phyloP scores from a whole-genome alignment of 2,329 filamentous ascomycete species.

The Stemphylium lycopersici region DNA sequence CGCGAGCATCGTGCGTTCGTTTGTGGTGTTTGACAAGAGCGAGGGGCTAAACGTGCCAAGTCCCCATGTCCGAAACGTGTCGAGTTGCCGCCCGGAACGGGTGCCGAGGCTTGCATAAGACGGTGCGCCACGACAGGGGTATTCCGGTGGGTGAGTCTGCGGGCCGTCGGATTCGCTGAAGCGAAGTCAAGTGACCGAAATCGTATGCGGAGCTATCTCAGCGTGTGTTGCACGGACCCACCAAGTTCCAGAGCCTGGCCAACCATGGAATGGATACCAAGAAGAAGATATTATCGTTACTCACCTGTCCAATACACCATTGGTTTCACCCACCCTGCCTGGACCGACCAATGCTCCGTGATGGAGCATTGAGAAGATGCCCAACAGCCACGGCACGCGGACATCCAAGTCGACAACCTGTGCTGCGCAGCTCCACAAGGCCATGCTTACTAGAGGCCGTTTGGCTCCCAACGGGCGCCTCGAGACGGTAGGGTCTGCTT shows the following conservation, averaged over 20 bases:
- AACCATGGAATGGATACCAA: conserved; percentile 39
- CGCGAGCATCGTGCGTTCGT: conserved; percentile 20
- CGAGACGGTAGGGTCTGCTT: conserved; percentile 39
- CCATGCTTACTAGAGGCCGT: conserved; percentile 76
- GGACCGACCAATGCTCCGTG: conserved; percentile 75
- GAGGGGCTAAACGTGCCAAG: conserved; percentile 34
- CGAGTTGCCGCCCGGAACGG: conserved; percentile 47
- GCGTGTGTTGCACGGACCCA: conserved; percentile 37
- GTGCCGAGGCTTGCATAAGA: conserved; percentile 43
- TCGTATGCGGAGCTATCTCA: conserved; percentile 59
- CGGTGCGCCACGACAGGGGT: conserved; percentile 43
- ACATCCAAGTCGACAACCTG: conserved; percentile 74
- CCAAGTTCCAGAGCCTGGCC: conserved; percentile 31
- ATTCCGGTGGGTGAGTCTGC: conserved; percentile 40
- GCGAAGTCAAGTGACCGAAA: conserved; percentile 66
- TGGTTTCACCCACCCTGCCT: conserved; percentile 73
- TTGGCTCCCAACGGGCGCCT: conserved; percentile 48
- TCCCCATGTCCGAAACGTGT: conserved; percentile 37
- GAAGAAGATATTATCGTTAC: conserved; percentile 52
- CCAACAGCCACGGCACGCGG: conserved; percentile 91
- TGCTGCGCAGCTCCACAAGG: conserved; percentile 74
- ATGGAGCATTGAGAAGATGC: conserved; percentile 76
- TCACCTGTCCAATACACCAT: conserved; percentile 91
- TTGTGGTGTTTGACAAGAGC: conserved; percentile 20
- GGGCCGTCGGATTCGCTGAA: conserved; percentile 50